These are phyloP conservation scores for Thelonectria rubi DNA, from an alignment of 2,329 filamentous ascomycete genomes.

Conservation along the genomic window DNA sequence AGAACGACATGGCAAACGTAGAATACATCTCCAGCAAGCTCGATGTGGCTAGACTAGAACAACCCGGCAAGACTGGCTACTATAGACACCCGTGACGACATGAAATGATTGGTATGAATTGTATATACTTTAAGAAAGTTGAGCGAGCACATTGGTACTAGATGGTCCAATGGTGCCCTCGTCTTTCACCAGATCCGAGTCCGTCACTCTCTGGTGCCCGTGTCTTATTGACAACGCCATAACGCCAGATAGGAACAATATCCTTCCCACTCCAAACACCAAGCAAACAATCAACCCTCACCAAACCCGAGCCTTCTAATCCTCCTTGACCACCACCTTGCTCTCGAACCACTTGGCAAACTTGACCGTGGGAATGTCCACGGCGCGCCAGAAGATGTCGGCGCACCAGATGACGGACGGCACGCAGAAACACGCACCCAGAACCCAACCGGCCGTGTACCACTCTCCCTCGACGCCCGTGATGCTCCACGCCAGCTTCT, in stretches of 20 bases:
- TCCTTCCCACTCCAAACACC: neutral
- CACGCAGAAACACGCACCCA: slow-evolving; percentile 59
- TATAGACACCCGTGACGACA: neutral
- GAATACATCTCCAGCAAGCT: neutral
- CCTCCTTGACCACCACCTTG: slow-evolving; percentile 49
- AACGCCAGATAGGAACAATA: neutral
- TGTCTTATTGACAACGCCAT: neutral
- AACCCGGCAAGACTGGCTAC: too few species aligned
- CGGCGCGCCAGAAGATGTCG: slow-evolving; percentile 64
- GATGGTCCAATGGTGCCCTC: neutral
- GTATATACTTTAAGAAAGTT: neutral
- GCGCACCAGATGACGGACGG: slow-evolving; percentile 63
- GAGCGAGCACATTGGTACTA: neutral
- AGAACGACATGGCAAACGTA: neutral
- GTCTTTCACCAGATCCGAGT: neutral
- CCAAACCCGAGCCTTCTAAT: slow-evolving; percentile 26
- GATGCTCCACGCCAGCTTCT: slow-evolving; percentile 57
- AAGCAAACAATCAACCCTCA: neutral
- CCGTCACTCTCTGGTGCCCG: neutral
- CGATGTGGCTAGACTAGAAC: neutral
- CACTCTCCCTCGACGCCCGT: slow-evolving; percentile 57
- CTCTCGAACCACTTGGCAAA: slow-evolving; percentile 66
- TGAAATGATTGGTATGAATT: neutral
- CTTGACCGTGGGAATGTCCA: slow-evolving; percentile 65
- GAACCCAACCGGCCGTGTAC: slow-evolving; percentile 58